phyloP scores from a whole-genome alignment of 2,329 filamentous ascomycete species.

The Trichoderma simmonsii region DNA sequence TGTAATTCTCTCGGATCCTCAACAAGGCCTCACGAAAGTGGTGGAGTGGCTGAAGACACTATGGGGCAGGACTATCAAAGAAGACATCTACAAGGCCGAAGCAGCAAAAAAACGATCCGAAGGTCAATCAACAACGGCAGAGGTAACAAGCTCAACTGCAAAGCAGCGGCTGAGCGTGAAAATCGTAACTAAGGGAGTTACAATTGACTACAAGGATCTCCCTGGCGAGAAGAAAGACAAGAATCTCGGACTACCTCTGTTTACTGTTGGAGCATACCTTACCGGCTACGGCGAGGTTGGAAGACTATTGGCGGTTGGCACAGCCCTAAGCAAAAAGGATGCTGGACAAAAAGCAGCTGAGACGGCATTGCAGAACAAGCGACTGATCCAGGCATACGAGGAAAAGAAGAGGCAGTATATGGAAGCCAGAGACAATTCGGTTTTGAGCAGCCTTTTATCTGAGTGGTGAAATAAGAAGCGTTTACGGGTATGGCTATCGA shows the following conservation, averaged over 20 bases:
- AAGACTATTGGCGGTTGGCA: slow-evolving; percentile 60
- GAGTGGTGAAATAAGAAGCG: background rate
- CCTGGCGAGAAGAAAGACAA: slow-evolving; percentile 52
- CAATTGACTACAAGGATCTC: slow-evolving; percentile 60
- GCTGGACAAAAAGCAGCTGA: slow-evolving; percentile 65
- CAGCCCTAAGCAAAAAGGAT: slow-evolving; percentile 64
- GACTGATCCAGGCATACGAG: slow-evolving; percentile 51
- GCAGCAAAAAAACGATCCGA: background rate
- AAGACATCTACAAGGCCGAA: slow-evolving; percentile 45
- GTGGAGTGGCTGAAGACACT: slow-evolving; percentile 71
- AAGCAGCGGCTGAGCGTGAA: slow-evolving; percentile 32
- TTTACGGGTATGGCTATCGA: background rate
- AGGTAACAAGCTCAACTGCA: slow-evolving; percentile 15
- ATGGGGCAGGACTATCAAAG: slow-evolving; percentile 64
- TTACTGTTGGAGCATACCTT: slow-evolving; percentile 61
- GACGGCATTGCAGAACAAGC: slow-evolving; percentile 63
- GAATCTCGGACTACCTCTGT: slow-evolving; percentile 53
- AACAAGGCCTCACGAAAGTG: slow-evolving; percentile 58
- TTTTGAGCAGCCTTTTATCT: background rate
- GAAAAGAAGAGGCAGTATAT: slow-evolving; percentile 47
- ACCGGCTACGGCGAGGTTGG: slow-evolving; percentile 66
- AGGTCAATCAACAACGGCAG: slow-evolving; percentile 6
- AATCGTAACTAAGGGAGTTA: slow-evolving; percentile 56
- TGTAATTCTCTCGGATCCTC: slow-evolving; percentile 64
- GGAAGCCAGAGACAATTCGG: slow-evolving; percentile 27